A percentile compares a stretch with the other conserved stretches of the same genome.
Evolutionary conservation across 345 rosid species (phyloP).

Genomic region (Microcos paniculata): DNA sequence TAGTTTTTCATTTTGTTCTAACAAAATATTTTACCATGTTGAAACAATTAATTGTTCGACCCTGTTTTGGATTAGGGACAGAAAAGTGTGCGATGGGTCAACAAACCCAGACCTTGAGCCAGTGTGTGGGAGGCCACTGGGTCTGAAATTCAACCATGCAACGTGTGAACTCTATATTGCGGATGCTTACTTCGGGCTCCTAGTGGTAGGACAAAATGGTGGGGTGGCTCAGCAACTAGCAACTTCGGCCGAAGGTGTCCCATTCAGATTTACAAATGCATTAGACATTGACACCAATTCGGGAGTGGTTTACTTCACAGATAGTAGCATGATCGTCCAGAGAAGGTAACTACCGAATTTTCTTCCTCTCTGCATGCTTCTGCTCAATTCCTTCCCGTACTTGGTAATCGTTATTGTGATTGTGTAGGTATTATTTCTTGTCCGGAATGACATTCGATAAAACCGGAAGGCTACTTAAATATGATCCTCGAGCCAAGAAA

Average conservation of each 20-base stretch:
- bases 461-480: conserved; percentile 48
- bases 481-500: conserved; percentile 26
- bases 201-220: conserved; percentile 39
- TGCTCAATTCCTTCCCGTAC: too few species aligned
- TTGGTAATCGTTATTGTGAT: too few species aligned
- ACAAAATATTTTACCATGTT: too few species aligned
- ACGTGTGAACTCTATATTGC: conserved; percentile 61
- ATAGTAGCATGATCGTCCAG: conserved; percentile 39
- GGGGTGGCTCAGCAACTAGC: conserved; percentile 40
- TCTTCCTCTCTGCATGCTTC: too few species aligned
- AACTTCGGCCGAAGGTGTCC: conserved; percentile 34
- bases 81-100: conserved; percentile 42
- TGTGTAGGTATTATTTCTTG: conserved; percentile 24
- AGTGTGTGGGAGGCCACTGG: conserved; percentile 55
- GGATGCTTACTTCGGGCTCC: conserved; percentile 56
- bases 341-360: conserved; percentile 37
- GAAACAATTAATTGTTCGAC: too few species aligned
- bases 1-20: too few species aligned
- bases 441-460: conserved; percentile 20
- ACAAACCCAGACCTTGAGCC: conserved; percentile 30
- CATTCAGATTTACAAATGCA: conserved; percentile 39
- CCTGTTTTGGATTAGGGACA: conserved; percentile 20
- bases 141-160: conserved; percentile 36
- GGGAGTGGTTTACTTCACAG: conserved; percentile 52
- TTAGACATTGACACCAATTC: conserved; percentile 42